Conservation (phyloP, 139 green algal species). For the Pleodorina starrii region DNA sequence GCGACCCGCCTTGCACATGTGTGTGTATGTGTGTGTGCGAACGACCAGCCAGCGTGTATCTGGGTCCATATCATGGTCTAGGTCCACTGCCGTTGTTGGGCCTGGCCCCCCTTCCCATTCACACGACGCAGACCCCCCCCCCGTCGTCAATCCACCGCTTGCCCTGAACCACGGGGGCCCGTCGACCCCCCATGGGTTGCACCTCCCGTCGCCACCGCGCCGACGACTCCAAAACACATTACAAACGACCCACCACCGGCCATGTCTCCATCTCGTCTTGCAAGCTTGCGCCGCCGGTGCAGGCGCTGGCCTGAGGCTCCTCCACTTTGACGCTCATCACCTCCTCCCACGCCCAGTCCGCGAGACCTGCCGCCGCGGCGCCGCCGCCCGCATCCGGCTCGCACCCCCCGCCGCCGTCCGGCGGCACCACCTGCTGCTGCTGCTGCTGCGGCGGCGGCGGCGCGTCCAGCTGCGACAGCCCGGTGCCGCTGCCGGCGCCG, state of each 20-base stretch:
- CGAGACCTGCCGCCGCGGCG: too few relatives aligned
- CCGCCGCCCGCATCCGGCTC: background rate
- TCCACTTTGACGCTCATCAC: background rate
- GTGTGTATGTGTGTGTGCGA: too few relatives aligned
- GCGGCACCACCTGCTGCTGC: background rate
- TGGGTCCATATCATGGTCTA: too few relatives aligned
- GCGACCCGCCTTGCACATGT: too few relatives aligned
- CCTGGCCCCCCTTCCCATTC: too few relatives aligned
- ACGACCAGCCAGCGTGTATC: too few relatives aligned
- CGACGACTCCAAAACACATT: too few relatives aligned
- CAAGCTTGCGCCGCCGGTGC: background rate
- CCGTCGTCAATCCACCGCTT: background rate
- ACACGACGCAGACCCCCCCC: background rate
- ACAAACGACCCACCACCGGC: background rate
- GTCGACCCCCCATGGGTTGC: background rate
- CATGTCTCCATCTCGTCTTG: background rate
- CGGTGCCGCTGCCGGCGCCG: too few relatives aligned
- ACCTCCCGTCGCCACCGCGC: background rate
- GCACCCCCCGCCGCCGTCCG: too few relatives aligned
- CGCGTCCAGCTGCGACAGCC: background rate
- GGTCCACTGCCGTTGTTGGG: too few relatives aligned
- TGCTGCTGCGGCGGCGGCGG: background rate
- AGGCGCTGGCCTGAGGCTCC: background rate
- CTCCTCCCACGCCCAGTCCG: background rate
- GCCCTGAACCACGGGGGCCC: background rate